These are phyloP conservation scores for Papiliotrema nemorosa DNA, from an alignment of 1,284 basidiomycete species.

Conservation along the genomic window DNA sequence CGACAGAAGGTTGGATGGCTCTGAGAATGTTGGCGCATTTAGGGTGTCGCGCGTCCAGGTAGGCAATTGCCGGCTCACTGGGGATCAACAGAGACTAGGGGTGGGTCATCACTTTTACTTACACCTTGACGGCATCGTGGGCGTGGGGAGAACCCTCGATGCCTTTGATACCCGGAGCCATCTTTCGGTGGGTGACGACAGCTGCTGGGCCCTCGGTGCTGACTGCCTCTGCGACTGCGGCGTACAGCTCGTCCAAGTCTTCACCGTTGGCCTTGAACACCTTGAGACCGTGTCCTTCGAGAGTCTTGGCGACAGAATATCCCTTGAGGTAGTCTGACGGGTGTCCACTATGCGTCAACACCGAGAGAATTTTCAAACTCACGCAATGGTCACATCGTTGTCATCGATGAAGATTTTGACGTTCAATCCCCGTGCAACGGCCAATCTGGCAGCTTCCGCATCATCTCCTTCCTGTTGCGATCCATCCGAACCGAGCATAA, in stretches of 20 bases:
- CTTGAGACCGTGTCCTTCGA: constrained; percentile 65
- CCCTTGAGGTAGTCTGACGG: constrained; percentile 77
- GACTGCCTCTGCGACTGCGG: constrained; percentile 58
- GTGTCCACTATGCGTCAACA: constrained; percentile 55
- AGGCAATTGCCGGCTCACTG: constrained; percentile 68
- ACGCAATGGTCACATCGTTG: constrained; percentile 78
- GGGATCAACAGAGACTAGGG: constrained; percentile 39
- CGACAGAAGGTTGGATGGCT: constrained; percentile 60
- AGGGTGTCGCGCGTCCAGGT: constrained; percentile 62
- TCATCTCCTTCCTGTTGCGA: constrained; percentile 86
- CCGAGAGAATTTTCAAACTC: constrained; percentile 1
- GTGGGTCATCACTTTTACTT: not conserved
- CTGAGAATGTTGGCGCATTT: constrained; percentile 58
- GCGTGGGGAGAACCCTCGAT: constrained; percentile 73
- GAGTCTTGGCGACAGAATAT: constrained; percentile 65
- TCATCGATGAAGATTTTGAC: constrained; percentile 81
- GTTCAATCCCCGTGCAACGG: constrained; percentile 73
- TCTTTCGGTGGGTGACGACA: constrained; percentile 67
- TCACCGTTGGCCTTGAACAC: constrained; percentile 57
- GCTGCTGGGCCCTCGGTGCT: constrained; percentile 69
- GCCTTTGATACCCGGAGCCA: constrained; percentile 73
- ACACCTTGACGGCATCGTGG: constrained; percentile 65
- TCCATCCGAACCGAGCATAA: constrained; percentile 78
- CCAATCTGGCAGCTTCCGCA: constrained; percentile 77
- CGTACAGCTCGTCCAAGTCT: constrained; percentile 71